Evolutionary conservation across 352 stramenopile species (phyloP).

Genomic region (Thraustochytrium striatum): DNA sequence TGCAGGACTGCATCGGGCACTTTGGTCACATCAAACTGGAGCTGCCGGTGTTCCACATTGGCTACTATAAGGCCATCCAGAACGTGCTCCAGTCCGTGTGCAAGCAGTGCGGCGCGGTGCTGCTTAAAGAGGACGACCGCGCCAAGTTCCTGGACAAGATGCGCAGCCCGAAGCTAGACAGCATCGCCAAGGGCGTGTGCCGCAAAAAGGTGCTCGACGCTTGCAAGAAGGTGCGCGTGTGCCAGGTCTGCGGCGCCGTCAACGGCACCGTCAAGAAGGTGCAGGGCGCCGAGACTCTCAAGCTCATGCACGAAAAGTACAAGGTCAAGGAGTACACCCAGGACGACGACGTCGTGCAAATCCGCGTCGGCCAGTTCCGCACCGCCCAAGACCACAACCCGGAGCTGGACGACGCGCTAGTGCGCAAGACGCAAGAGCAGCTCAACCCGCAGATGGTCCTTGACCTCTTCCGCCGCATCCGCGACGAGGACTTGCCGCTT

Average conservation of each 20-base stretch:
- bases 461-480: slow-evolving; percentile 89
- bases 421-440: slow-evolving; percentile 81
- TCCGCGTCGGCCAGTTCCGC: slow-evolving; percentile 46
- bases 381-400: slow-evolving; percentile 61
- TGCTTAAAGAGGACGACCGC: slow-evolving; percentile 84
- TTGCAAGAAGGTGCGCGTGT: slow-evolving; percentile 93
- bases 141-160: slow-evolving; percentile 78
- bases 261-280: slow-evolving; percentile 98
- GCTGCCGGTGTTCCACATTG: slow-evolving; percentile 99
- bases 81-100: slow-evolving; percentile 97
- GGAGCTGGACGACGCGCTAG: slow-evolving; percentile 68
- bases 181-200: slow-evolving; percentile 62
- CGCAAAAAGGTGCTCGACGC: slow-evolving; percentile 90
- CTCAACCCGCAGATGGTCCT: slow-evolving; percentile 66
- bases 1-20: slow-evolving; percentile 91
- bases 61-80: slow-evolving; percentile 97
- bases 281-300: slow-evolving; percentile 87
- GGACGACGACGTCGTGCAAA: slow-evolving; percentile 34
- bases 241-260: slow-evolving; percentile 87
- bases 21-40: slow-evolving; percentile 97
- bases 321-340: slow-evolving; percentile 67
- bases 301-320: slow-evolving; percentile 96
- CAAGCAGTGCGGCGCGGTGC: slow-evolving; percentile 87
- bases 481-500: slow-evolving; percentile 94
- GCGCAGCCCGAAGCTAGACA: slow-evolving; percentile 68